Percentiles rank a stretch among this genome's conserved stretches.
Evolutionary conservation across 495 filamentous ascomycete genomes (phyloP).

Genomic region (Podospora conica): DNA sequence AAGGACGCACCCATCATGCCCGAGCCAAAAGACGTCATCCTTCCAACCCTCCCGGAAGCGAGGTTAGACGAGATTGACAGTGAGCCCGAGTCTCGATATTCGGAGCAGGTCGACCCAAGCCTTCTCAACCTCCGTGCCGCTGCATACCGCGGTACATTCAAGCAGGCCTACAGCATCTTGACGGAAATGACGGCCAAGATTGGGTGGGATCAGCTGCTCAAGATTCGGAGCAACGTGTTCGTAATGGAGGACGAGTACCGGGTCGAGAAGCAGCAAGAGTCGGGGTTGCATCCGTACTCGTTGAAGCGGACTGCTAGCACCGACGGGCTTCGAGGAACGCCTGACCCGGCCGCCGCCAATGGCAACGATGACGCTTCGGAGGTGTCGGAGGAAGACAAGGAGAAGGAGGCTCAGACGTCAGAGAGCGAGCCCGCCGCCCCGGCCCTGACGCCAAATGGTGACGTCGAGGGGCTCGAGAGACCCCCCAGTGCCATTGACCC

Average conservation of each 20-base stretch:
- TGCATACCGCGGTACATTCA: slow-evolving; percentile 85
- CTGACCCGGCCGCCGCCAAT: slow-evolving; percentile 48
- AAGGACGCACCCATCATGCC: slow-evolving; percentile 94
- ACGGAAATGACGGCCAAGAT: slow-evolving; percentile 94
- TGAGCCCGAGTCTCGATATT: slow-evolving; percentile 72
- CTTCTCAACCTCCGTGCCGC: slow-evolving; percentile 82
- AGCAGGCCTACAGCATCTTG: slow-evolving; percentile 87
- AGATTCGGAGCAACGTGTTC: slow-evolving; percentile 90
- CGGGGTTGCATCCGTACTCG: slow-evolving; percentile 40
- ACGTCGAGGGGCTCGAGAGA: slow-evolving; percentile 56
- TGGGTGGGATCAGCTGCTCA: slow-evolving; percentile 93
- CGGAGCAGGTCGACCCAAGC: slow-evolving; percentile 81
- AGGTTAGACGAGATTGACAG: slow-evolving; percentile 89
- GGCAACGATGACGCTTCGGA: slow-evolving; percentile 36
- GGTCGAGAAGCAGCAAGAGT: slow-evolving; percentile 68
- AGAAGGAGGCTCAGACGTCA: not conserved
- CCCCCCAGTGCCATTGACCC: slow-evolving; percentile 78
- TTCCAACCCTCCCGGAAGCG: slow-evolving; percentile 84
- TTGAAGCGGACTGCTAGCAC: slow-evolving; percentile 67
- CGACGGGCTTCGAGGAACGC: slow-evolving; percentile 61
- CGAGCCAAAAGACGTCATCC: slow-evolving; percentile 74
- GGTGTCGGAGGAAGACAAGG: not conserved
- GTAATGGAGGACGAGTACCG: slow-evolving; percentile 99
- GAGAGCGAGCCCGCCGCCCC: slow-evolving; percentile 29
- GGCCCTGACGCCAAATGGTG: slow-evolving; percentile 34